Base-by-base conservation (phyloP, 2,329 filamentous ascomycete genomes). In the Pseudohalonectria lignicola region DNA sequence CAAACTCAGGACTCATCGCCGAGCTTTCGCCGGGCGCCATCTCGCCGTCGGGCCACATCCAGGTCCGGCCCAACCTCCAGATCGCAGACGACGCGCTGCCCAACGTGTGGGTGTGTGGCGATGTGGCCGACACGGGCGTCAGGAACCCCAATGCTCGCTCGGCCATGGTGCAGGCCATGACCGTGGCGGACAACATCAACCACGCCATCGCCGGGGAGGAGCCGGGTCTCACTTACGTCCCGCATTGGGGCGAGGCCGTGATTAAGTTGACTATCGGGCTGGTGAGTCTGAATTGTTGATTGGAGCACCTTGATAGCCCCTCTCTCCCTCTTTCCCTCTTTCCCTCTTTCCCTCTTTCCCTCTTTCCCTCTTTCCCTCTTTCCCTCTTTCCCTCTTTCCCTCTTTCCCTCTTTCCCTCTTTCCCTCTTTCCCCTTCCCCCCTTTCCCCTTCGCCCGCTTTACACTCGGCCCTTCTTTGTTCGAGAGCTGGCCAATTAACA, bases 31-130 rank as follows among this genome's bases (percentile, higher is more conserved):
- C 68, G 0, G 39, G 48, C 1, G 56, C 62, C 4, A 61, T 76
- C 39, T 62, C 66, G 0, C 45, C 53, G 3, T 64, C 63, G 0
- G 69, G 67, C 2, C 64, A 69, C 41, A 67, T 79, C 45, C 58
- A 59, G 1, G 70, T 81, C 18, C 64, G 66, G 35, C 60, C 67
- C 0, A 76, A 69, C 0, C 59, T 82, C 23, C 76, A 81, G 43
- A 58, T 82, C 12, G 49, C 54, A 7, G 67, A 73, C 45, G 53
- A 61, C 2, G 41, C 44, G 0, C 58, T 68, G 8, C 60, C 64
- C 2, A 66, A 75, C 42, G 61, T 82, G 2, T 82, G 76, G 46
- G 71, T 70, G 1, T 67, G 74, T n/a, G 79, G 79, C 15, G 78
- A 82, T 44, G 72, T 83, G 4, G 68, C 74, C 4, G 69, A 72